Conservation (phyloP, 169 alveolate genomes). For the Plasmodium vivax region DNA sequence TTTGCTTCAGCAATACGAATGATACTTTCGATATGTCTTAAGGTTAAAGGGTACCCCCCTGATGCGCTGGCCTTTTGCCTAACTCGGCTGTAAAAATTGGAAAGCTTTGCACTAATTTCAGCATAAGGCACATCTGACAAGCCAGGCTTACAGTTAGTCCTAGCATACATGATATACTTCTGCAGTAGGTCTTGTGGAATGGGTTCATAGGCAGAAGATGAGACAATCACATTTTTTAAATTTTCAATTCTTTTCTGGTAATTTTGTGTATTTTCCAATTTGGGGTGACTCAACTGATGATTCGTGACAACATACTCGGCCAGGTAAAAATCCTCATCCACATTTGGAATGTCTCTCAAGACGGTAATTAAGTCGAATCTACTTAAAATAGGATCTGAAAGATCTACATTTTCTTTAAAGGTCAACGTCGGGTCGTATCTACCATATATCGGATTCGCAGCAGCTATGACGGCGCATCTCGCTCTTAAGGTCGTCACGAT, state of each 20-base stretch:
- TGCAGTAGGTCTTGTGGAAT: slow-evolving; percentile 93
- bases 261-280: slow-evolving; percentile 82
- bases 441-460: slow-evolving; percentile 99
- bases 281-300: slow-evolving; percentile 96
- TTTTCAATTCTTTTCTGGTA: slow-evolving; percentile 83
- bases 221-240: slow-evolving; percentile 79
- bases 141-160: slow-evolving; percentile 90
- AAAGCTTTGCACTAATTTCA: slow-evolving; percentile 83
- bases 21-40: slow-evolving; percentile 96
- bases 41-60: slow-evolving; percentile 97
- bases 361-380: slow-evolving; percentile 99
- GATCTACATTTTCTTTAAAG: slow-evolving; percentile 99
- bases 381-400: slow-evolving; percentile 98
- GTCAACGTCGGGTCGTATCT: slow-evolving; percentile 96
- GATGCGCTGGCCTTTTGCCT: slow-evolving; percentile 95
- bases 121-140: slow-evolving; percentile 83
- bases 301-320: slow-evolving; percentile 98
- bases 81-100: slow-evolving; percentile 93
- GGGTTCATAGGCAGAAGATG: slow-evolving; percentile 88
- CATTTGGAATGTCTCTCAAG: slow-evolving; percentile 97
- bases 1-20: slow-evolving; percentile 97
- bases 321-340: slow-evolving; percentile 93
- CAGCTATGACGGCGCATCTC: slow-evolving; percentile 99
- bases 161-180: slow-evolving; percentile 97
- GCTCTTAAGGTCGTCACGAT: slow-evolving; percentile 98